These are phyloP conservation scores for Termitomyces titanicus DNA, from an alignment of 768 basidiomycete genomes.

Conservation along the genomic window DNA sequence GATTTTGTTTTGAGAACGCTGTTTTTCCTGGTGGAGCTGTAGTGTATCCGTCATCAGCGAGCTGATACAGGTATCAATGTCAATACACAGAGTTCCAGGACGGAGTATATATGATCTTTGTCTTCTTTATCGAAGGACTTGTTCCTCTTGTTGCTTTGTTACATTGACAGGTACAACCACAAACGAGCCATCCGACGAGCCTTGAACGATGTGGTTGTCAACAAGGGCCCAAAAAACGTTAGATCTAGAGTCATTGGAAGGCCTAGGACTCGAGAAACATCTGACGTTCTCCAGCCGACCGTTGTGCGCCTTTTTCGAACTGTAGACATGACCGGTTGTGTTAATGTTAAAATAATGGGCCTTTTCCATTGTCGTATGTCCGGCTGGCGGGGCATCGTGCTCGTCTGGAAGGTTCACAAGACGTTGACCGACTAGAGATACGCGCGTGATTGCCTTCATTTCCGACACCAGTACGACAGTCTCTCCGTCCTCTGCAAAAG, in stretches of 20 bases:
- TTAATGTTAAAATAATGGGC: not conserved
- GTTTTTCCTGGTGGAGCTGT: too few relatives aligned
- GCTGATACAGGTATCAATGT: too few relatives aligned
- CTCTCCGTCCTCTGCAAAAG: not conserved
- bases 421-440: not conserved
- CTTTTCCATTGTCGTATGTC: not conserved
- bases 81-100: too few relatives aligned
- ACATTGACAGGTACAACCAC: slow-evolving; percentile 4
- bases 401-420: not conserved
- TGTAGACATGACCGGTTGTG: not conserved
- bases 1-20: too few relatives aligned
- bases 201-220: not conserved
- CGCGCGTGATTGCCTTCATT: too few relatives aligned
- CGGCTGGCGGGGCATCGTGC: too few relatives aligned
- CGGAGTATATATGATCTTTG: too few relatives aligned
- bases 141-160: too few relatives aligned
- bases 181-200: not conserved
- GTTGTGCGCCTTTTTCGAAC: not conserved
- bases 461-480: not conserved
- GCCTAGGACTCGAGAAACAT: not conserved
- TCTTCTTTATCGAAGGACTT: too few relatives aligned
- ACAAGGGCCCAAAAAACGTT: not conserved
- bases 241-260: not conserved
- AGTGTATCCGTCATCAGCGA: too few relatives aligned
- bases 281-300: not conserved